Conservation (phyloP, 2,329 filamentous ascomycete genomes). For the Daldinia sp. region DNA sequence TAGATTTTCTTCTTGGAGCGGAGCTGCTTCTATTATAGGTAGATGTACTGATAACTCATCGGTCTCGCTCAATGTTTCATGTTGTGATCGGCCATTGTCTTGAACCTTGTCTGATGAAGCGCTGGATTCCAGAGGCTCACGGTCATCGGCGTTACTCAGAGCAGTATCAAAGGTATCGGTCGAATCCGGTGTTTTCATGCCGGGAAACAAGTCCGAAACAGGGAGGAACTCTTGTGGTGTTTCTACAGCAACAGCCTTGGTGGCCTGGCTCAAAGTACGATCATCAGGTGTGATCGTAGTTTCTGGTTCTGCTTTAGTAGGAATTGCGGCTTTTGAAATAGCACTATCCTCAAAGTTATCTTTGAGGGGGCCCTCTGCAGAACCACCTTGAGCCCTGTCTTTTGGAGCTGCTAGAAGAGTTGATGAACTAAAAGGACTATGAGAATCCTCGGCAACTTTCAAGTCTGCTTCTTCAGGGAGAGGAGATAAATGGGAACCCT, state of each 20-base stretch:
- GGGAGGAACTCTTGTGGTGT: slow-evolving; percentile 18
- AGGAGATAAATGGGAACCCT: slow-evolving; percentile 31
- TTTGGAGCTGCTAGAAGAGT: slow-evolving; percentile 29
- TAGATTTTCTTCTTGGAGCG: slow-evolving; percentile 12
- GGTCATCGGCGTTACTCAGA: slow-evolving; percentile 25
- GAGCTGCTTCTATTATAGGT: slow-evolving; percentile 5
- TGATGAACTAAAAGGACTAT: slow-evolving; percentile 34
- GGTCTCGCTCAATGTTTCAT: slow-evolving; percentile 49
- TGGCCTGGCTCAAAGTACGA: slow-evolving; percentile 8
- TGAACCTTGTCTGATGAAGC: slow-evolving; percentile 49
- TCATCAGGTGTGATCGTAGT: slow-evolving; percentile 15
- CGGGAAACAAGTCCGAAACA: slow-evolving; percentile 6
- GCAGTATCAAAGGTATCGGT: slow-evolving; percentile 23
- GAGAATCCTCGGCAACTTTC: slow-evolving; percentile 1
- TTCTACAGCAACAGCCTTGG: slow-evolving; percentile 14
- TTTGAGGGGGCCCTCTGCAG: slow-evolving; percentile 20
- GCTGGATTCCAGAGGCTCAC: slow-evolving; percentile 18
- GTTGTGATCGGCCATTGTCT: slow-evolving; percentile 56
- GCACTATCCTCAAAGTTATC: slow-evolving; percentile 14
- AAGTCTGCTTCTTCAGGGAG: slow-evolving; percentile 34
- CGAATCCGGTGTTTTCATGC: slow-evolving; percentile 16
- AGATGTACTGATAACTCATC: slow-evolving; percentile 34
- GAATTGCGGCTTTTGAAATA: slow-evolving; percentile 8
- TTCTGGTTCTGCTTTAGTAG: slow-evolving; percentile 23
- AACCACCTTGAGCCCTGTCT: slow-evolving; percentile 15